These are phyloP conservation scores for Quercus phellos DNA, from an alignment of 331 rosid species.

Conservation along the genomic window DNA sequence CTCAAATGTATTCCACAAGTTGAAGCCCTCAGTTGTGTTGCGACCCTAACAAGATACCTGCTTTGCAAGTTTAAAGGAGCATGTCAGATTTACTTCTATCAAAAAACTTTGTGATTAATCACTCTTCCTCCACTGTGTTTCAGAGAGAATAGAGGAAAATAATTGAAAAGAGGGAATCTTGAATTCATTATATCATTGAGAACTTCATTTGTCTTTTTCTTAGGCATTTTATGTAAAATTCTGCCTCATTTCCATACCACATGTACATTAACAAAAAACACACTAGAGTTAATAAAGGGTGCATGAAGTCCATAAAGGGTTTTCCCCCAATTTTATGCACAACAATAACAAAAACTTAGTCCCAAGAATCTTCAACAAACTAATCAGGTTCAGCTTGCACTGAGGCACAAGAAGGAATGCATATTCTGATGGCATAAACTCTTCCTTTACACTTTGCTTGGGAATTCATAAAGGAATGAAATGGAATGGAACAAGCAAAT, in stretches of 20 bases:
- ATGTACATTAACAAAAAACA: background rate
- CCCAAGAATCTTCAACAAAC: too few species aligned
- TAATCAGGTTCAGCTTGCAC: background rate
- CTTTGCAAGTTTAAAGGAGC: constrained; percentile 19
- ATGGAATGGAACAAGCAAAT: too few species aligned
- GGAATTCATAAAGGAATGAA: too few species aligned
- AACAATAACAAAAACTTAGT: background rate
- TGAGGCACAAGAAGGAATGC: background rate
- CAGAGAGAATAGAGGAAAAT: constrained; percentile 1
- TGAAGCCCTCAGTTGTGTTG: constrained; percentile 22
- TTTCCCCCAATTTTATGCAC: background rate
- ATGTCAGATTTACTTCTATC: constrained; percentile 14
- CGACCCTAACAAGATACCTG: constrained; percentile 37
- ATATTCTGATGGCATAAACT: background rate
- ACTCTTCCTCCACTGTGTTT: constrained; percentile 8
- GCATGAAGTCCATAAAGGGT: background rate
- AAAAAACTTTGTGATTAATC: background rate
- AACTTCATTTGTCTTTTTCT: background rate
- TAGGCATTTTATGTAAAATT: background rate
- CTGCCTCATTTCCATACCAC: background rate
- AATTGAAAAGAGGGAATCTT: background rate
- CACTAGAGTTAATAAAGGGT: background rate
- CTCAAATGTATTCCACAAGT: constrained; percentile 17
- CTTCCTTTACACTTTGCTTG: background rate
- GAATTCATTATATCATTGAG: background rate